Evolutionary conservation across 805 yeast species (phyloP), one percentile per base, ranked within the genome.

Genomic region (Monosporozyma siamensis): DNA sequence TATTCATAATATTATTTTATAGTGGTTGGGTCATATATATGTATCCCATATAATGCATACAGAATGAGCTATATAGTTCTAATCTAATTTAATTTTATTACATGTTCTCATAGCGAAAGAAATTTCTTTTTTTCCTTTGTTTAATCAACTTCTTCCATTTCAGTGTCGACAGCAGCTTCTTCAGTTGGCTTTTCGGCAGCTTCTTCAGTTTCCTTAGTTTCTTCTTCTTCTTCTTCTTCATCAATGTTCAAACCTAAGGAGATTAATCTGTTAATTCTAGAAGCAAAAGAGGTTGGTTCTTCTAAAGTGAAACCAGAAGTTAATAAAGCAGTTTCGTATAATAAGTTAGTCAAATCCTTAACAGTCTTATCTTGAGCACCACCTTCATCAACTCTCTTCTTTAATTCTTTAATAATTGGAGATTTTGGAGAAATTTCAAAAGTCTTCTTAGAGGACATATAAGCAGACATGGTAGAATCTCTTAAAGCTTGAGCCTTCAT

Each of bases 401-500:
- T 89, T 72, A 92, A 82, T 72, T 92, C 98, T 75, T 74, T 82
- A 70, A 92, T 90, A 67, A 92, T 92, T 52, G 95, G 71, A 53
- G 97, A 89, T 69, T 78, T 82, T 73, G 99, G 97, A 61, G 97
- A 90, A 57, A 92, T 88, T 78, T 92, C 99, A 62, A 92, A 87
- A 65, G 92, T 92, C 82, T 92, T 92, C 88, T 92, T 92, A 44
- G 98, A 92, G 39, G 97, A 83, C 99, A 92, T 92, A 92, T 92
- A 92, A 50, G 96, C 80, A 34, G 97, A 88, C 98, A 92, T 92
- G 58, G 95, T 78, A 59, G 95, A 85, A 71, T 92, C 98, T 77
- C 97, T 88, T 63, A 92, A 76, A 59, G 99, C 98, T 78, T 92
- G 99, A 50, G 98, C 98, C 79, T 92, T 92, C 99, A 92, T 92